Percentiles rank a stretch among this genome's conserved stretches.
Evolutionary conservation across 345 rosid genomes (phyloP).

Genomic region (Salix exigua): DNA sequence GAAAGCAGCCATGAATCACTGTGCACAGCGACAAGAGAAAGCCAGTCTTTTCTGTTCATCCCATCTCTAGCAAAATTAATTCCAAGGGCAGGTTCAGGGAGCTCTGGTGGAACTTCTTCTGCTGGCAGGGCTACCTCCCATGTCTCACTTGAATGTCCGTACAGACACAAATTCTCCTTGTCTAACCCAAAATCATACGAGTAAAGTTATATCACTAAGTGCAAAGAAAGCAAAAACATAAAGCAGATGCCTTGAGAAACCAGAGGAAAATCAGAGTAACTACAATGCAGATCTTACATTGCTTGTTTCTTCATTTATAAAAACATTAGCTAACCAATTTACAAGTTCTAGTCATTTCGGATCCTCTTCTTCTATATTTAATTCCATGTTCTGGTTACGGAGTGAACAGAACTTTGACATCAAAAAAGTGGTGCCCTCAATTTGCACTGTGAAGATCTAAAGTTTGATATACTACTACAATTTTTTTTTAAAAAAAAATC

Average conservation of each 20-base stretch:
- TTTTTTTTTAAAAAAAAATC: not conserved
- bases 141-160: constrained; percentile 82
- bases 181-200: constrained; percentile 32
- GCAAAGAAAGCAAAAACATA: not conserved
- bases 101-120: constrained; percentile 94
- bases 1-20: constrained; percentile 98
- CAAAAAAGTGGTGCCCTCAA: not conserved
- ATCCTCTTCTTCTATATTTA: not conserved
- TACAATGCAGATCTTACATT: not conserved
- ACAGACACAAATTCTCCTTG: constrained; percentile 91
- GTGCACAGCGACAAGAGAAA: constrained; percentile 87
- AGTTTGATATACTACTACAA: not conserved
- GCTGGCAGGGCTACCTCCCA: constrained; percentile 98
- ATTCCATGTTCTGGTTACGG: not conserved
- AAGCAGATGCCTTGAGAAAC: not conserved
- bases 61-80: constrained; percentile 97
- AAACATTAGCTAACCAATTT: not conserved
- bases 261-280: not conserved
- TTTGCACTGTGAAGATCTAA: not conserved
- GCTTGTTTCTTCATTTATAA: not conserved
- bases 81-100: constrained; percentile 96
- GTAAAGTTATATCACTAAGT: not conserved
- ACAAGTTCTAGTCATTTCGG: not conserved
- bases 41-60: constrained; percentile 93
- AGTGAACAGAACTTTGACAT: not conserved